Evolutionary conservation across 495 filamentous ascomycete species (phyloP).

Genomic region (Penicillium herquei): DNA sequence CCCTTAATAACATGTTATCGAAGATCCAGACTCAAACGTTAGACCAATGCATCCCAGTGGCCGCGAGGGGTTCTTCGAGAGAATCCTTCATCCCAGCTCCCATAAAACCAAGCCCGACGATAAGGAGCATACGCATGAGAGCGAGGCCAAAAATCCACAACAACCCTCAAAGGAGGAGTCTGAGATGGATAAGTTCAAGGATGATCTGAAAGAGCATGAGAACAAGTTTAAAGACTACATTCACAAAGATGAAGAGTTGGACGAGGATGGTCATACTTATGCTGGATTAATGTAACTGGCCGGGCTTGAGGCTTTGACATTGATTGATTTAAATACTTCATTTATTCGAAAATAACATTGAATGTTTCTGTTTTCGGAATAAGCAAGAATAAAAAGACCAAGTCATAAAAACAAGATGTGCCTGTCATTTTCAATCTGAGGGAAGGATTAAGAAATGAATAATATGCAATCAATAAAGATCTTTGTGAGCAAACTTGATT

Average conservation of each 20-base stretch:
- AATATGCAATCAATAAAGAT: background rate
- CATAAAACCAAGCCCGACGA: background rate
- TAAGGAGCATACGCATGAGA: background rate
- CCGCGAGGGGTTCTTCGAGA: background rate
- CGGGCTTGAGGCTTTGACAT: background rate
- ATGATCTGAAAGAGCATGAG: background rate
- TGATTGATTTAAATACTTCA: no score
- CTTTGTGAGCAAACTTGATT: conserved; percentile 9
- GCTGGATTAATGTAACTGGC: background rate
- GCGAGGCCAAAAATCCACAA: background rate
- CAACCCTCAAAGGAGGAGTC: background rate
- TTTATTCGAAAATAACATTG: no score
- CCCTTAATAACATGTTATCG: background rate
- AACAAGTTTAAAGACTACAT: background rate
- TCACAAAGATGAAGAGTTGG: background rate
- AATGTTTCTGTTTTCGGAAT: no score
- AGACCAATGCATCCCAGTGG: no score
- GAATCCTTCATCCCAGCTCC: background rate
- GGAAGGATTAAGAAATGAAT: background rate
- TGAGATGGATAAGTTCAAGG: background rate
- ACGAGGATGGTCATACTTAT: background rate
- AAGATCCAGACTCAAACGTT: background rate
- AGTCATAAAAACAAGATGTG: no score
- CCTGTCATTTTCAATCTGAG: background rate
- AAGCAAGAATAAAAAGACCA: no score